phyloP scores from a whole-genome alignment of 2,329 filamentous ascomycete species.

The Helotiales sp. region DNA sequence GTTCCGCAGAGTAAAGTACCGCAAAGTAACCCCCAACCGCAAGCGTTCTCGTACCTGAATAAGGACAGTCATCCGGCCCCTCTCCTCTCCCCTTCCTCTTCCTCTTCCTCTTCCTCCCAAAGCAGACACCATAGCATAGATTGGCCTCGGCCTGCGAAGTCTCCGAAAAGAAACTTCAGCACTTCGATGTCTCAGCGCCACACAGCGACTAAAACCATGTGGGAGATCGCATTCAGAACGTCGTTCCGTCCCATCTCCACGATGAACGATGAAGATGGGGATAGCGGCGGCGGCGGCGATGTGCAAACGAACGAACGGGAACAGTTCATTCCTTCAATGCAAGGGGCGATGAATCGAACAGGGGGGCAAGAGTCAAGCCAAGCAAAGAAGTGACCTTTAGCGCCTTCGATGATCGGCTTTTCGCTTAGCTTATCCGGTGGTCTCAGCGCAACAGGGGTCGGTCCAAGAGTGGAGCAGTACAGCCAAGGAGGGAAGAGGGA shows the following conservation, averaged over 20 bases:
- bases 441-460: background rate
- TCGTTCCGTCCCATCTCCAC: background rate
- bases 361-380: no score
- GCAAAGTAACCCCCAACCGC: background rate
- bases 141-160: background rate
- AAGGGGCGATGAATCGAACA: background rate
- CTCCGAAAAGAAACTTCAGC: background rate
- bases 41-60: background rate
- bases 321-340: background rate
- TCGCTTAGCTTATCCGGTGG: slow-evolving; percentile 9
- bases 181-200: slow-evolving; percentile 5
- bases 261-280: background rate
- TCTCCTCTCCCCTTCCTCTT: no score
- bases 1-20: no score
- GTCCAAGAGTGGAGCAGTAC: background rate
- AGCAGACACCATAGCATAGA: background rate
- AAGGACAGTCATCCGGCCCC: slow-evolving; percentile 1
- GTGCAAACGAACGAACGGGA: background rate
- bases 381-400: no score
- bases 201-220: background rate
- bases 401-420: background rate
- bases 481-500: background rate
- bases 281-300: background rate
- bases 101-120: no score
- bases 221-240: background rate